Conservation (phyloP, 192 early-diverging fungal species). For the Coemansia sp. region DNA sequence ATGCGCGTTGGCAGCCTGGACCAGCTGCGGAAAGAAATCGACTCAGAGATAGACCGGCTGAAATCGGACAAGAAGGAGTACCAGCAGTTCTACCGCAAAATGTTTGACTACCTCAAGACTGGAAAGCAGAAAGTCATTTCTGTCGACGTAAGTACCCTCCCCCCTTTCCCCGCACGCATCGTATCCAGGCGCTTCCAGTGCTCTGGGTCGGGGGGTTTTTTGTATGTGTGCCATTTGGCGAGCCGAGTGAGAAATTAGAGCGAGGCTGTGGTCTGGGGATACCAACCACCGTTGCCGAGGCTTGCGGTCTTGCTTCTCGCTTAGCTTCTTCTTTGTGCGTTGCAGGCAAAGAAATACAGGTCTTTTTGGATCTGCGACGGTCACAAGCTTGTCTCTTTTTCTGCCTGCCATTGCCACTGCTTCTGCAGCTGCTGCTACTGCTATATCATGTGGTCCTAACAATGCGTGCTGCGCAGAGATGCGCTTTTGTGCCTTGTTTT, state of each 20-base stretch:
- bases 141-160: conserved; percentile 30
- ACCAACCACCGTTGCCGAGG: too few species aligned
- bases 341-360: too few species aligned
- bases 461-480: background rate
- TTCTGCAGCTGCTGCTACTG: conserved; percentile 1
- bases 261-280: too few species aligned
- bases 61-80: conserved; percentile 10
- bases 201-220: background rate
- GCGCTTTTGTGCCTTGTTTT: background rate
- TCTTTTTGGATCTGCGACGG: too few species aligned
- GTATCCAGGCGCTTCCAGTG: background rate
- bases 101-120: conserved; percentile 32
- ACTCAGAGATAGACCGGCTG: conserved; percentile 4
- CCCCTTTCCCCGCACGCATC: too few species aligned
- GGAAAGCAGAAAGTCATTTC: conserved; percentile 23
- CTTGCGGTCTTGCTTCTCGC: too few species aligned
- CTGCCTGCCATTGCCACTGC: background rate
- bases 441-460: background rate
- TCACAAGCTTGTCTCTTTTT: background rate
- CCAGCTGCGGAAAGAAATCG: conserved; percentile 19
- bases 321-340: too few species aligned
- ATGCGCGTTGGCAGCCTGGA: conserved; percentile 19
- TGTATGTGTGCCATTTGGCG: background rate
- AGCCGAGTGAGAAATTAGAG: too few species aligned
- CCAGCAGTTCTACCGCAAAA: conserved; percentile 34